Conservation (phyloP, 169 alveolate genomes). For the Eimeria acervulina region DNA sequence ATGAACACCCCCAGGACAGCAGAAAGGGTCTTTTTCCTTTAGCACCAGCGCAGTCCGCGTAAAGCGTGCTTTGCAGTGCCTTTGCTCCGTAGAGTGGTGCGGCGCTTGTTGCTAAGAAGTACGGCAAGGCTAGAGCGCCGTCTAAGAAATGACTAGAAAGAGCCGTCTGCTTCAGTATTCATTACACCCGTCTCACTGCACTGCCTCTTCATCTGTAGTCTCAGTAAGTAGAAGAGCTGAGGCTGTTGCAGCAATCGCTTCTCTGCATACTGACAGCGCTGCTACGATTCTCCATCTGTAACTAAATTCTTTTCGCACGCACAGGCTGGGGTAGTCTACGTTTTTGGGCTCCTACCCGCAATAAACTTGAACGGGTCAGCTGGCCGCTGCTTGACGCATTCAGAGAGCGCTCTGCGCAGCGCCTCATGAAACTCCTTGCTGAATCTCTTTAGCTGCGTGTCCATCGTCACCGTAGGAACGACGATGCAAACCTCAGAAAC, state of each 20-base stretch:
- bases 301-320: neutral
- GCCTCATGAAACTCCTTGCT: constrained; percentile 62
- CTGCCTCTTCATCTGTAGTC: neutral
- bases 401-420: constrained; percentile 56
- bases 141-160: neutral
- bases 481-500: neutral
- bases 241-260: neutral
- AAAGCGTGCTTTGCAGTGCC: neutral
- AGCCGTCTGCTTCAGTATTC: neutral
- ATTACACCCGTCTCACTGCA: neutral
- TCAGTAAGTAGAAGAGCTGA: neutral
- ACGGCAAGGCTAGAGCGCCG: neutral
- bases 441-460: neutral
- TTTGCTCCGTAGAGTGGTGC: neutral
- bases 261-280: neutral
- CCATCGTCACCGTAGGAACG: neutral
- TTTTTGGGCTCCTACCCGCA: constrained; percentile 35
- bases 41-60: neutral
- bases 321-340: neutral
- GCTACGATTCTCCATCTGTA: neutral
- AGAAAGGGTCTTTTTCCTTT: neutral
- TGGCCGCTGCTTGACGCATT: constrained; percentile 64
- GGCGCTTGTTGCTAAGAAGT: neutral
- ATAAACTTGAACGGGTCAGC: constrained; percentile 64
- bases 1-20: neutral